These are phyloP conservation scores for Lophiostoma macrostomum DNA, from an alignment of 495 filamentous ascomycete genomes.

Conservation along the genomic window DNA sequence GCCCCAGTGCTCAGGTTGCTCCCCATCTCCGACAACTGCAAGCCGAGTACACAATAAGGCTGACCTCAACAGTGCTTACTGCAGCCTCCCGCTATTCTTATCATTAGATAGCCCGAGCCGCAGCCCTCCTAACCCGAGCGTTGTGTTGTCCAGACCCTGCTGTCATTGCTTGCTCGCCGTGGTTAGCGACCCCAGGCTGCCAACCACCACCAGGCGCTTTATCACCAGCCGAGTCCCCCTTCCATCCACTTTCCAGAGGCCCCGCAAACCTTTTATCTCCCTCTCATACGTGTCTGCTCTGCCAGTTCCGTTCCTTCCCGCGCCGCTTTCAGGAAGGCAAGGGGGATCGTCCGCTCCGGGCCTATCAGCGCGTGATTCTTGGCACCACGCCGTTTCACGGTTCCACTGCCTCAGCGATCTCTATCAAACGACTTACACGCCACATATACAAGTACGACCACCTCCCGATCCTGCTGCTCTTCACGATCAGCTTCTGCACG, in stretches of 20 bases:
- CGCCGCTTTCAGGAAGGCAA: not conserved
- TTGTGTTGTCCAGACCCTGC: not conserved
- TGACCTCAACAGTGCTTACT: conserved; percentile 9
- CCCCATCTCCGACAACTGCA: conserved; percentile 6
- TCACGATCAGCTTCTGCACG: too few relatives aligned
- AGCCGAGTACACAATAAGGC: conserved; percentile 11
- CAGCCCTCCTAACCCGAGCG: too few relatives aligned
- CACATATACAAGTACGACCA: conserved; percentile 21
- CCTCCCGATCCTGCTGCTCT: not conserved
- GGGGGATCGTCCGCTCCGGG: not conserved
- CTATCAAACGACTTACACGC: conserved; percentile 23
- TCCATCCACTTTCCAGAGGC: not conserved
- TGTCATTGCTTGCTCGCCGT: conserved; percentile 5
- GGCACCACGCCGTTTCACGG: conserved; percentile 15
- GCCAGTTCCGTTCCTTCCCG: not conserved
- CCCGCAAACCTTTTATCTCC: too few relatives aligned
- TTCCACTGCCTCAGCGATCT: not conserved
- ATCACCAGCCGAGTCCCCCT: not conserved
- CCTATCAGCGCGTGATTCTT: conserved; percentile 9
- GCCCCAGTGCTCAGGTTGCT: not conserved
- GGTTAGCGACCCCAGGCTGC: conserved; percentile 12
- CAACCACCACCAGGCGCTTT: not conserved
- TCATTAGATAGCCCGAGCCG: too few relatives aligned
- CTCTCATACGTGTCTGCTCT: not conserved
- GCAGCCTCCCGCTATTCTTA: not conserved